Evolutionary conservation across 371 early-diverging fungal genomes (phyloP).

Genomic region (Mucor circinelloides): DNA sequence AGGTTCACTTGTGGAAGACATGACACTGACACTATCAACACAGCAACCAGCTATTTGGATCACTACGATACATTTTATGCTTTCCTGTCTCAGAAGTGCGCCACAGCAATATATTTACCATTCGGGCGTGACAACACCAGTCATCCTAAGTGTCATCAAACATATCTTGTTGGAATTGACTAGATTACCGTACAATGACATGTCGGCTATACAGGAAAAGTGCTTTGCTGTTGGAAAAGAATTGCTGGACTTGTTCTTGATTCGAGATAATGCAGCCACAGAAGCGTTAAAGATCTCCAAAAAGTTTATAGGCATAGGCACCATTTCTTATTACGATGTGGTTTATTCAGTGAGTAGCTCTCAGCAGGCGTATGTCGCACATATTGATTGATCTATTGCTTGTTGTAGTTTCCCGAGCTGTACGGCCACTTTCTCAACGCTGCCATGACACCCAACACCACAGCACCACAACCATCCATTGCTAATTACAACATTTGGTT

Average conservation of each 20-base stretch:
- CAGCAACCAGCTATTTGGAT: conserved; percentile 39
- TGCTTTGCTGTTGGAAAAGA: conserved; percentile 45
- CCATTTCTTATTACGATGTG: conserved; percentile 47
- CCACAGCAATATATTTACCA: conserved; percentile 31
- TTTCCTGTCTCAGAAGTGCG: conserved; percentile 41
- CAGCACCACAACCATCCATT: conserved; percentile 39
- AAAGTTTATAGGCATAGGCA: conserved; percentile 15
- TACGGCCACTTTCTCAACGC: conserved; percentile 51
- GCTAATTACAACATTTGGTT: conserved; percentile 46
- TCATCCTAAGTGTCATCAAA: conserved; percentile 44
- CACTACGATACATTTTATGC: conserved; percentile 44
- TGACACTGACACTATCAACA: conserved; percentile 37
- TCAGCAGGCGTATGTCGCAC: too few relatives aligned
- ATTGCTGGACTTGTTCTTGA: conserved; percentile 41
- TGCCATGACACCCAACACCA: conserved; percentile 10
- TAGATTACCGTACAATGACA: conserved; percentile 29
- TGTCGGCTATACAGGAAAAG: conserved; percentile 27
- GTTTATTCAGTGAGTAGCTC: conserved; percentile 41
- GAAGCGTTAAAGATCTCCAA: neutral
- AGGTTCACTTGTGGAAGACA: conserved; percentile 42
- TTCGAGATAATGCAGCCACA: conserved; percentile 15
- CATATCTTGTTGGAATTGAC: conserved; percentile 47
- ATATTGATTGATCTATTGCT: too few relatives aligned
- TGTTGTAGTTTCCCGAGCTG: conserved; percentile 49
- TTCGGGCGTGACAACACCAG: conserved; percentile 41